phyloP scores from a whole-genome alignment of 2,329 filamentous ascomycete genomes.

The Aureobasidium sp. region DNA sequence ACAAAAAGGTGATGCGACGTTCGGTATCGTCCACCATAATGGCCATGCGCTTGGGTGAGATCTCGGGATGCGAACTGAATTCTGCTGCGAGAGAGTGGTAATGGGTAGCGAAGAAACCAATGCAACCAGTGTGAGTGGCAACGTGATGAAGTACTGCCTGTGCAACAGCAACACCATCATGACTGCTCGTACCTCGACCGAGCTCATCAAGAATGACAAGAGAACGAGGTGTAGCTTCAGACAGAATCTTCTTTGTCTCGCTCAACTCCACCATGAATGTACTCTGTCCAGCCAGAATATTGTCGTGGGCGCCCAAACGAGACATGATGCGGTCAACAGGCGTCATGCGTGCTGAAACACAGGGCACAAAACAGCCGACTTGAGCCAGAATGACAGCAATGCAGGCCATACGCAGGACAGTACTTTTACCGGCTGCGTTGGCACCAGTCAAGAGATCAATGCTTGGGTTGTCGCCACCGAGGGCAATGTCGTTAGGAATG shows the following conservation, averaged over 20 bases:
- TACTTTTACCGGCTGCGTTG: conserved; percentile 96
- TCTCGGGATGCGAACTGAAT: conserved; percentile 82
- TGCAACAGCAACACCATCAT: conserved; percentile 92
- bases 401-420: conserved; percentile 92
- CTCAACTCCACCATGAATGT: conserved; percentile 98
- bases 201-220: conserved; percentile 96
- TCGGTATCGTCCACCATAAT: conserved; percentile 84
- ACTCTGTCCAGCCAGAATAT: conserved; percentile 95
- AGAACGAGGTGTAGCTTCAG: conserved; percentile 86
- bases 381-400: conserved; percentile 96
- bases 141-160: conserved; percentile 97
- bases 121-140: conserved; percentile 81
- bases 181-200: conserved; percentile 86
- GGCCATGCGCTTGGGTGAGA: conserved; percentile 79
- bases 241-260: conserved; percentile 95
- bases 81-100: conserved; percentile 92
- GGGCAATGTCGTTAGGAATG: conserved; percentile 86
- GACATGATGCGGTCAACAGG: conserved; percentile 98
- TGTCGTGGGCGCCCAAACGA: conserved; percentile 92
- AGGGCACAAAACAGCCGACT: conserved; percentile 87
- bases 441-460: conserved; percentile 90
- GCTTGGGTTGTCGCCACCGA: conserved; percentile 73
- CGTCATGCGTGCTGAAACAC: conserved; percentile 70
- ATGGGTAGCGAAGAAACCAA: conserved; percentile 96
- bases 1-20: conserved; percentile 88